phyloP scores from a whole-genome alignment of 2,329 filamentous ascomycete genomes.

The Kalmusia sp. region DNA sequence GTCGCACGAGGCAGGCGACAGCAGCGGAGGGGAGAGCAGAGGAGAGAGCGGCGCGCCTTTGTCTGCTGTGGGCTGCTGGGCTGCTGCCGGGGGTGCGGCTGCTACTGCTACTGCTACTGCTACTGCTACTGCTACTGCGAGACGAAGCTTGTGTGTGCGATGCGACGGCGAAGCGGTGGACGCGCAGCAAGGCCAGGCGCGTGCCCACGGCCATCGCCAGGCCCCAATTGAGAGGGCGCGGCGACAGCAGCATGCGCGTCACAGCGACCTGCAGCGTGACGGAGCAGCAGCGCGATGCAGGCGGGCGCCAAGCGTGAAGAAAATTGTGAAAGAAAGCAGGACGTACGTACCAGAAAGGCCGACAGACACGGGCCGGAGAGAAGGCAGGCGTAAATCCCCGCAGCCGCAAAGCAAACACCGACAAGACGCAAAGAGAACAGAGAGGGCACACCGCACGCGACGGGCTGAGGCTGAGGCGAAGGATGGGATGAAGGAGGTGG shows the following conservation, averaged over 20 bases:
- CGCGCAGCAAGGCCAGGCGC: too few species aligned
- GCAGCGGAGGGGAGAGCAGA: conserved; percentile 13
- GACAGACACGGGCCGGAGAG: neutral
- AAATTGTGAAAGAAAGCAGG: conserved; percentile 7
- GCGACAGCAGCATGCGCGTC: conserved; percentile 1
- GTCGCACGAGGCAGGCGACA: conserved; percentile 34
- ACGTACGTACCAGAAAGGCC: conserved; percentile 8
- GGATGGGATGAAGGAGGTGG: conserved; percentile 9
- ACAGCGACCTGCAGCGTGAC: conserved; percentile 1
- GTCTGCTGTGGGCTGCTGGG: neutral
- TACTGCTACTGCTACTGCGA: too few species aligned
- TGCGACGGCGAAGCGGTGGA: too few species aligned
- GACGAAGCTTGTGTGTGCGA: neutral
- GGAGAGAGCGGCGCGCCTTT: conserved; percentile 13
- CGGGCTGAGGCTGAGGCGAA: conserved; percentile 6
- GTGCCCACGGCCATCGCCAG: too few species aligned
- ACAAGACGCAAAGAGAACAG: conserved; percentile 10
- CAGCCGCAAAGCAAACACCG: conserved; percentile 11
- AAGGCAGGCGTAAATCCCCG: conserved; percentile 7
- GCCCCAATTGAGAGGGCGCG: neutral
- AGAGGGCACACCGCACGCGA: conserved; percentile 6
- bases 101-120: too few species aligned
- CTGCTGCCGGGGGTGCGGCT: neutral
- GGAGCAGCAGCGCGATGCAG: neutral
- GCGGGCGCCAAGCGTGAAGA: conserved; percentile 15